Conservation (phyloP, 2,329 filamentous ascomycete species). For the Pseudogymnoascus sp. region DNA sequence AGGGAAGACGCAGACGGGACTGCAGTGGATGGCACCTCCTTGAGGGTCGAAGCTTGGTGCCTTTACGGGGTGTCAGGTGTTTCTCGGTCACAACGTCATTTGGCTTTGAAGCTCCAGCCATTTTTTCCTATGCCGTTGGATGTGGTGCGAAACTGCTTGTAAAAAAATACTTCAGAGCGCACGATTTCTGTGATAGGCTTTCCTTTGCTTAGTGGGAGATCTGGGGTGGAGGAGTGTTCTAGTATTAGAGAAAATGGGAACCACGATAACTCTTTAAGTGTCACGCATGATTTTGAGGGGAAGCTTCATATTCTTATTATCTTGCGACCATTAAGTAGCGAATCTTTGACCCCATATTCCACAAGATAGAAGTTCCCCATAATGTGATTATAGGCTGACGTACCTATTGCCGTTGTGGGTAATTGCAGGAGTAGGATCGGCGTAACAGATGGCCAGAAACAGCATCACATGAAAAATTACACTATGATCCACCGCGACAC, state of each 20-base stretch:
- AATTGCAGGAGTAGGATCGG: conserved; percentile 5
- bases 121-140: neutral
- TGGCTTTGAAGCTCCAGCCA: neutral
- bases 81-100: neutral
- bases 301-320: neutral
- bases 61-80: neutral
- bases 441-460: neutral
- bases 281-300: neutral
- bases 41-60: conserved; percentile 1
- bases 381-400: neutral
- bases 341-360: neutral
- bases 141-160: conserved; percentile 7
- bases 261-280: neutral
- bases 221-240: neutral
- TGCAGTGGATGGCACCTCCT: neutral
- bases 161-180: conserved; percentile 6
- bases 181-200: conserved; percentile 2
- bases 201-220: conserved; percentile 6
- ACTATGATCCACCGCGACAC: neutral
- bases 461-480: conserved; percentile 4
- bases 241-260: conserved; percentile 8
- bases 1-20: neutral
- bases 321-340: neutral
- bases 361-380: neutral
- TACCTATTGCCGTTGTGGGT: neutral